Base-by-base conservation (phyloP, 768 basidiomycete genomes). In the Amanita subjunquillea region DNA sequence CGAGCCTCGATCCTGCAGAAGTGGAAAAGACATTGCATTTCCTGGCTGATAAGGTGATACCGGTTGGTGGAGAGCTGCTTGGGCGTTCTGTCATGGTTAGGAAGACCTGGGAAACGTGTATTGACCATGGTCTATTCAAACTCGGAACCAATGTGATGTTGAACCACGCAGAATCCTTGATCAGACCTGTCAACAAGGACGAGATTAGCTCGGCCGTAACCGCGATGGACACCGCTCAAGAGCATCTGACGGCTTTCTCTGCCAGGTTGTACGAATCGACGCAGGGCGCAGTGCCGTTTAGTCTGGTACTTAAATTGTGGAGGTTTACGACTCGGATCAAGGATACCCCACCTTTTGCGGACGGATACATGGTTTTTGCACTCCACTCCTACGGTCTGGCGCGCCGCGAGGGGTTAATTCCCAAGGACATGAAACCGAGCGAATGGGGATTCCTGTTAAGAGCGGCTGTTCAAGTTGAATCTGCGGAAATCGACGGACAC, bases 371-470 rank as follows among this genome's bases (percentile, higher is more conserved):
- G 2, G 62, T 65, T 6, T 64, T 67, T 50, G 66, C 73, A 55
- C 62, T 83, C 29, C 66, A 77, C 34, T 61, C 75, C 10, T 83
- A 80, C 59, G 65, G 65, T 7, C 56, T 66, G n/a, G 62, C 72
- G 10, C 62, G 68, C 56, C 56, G 58, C 48, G 45, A 59, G 15
- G 62, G 61, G 6, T 56, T 56, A 34, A 51, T 69, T 45, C 57
- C 62, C 0, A 39, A 51, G 2, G 63, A 67, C 3, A 67, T 82
- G 41, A 55, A 59, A 0, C 2, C 57, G 0, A 56, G 63, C 6
- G 79, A 82, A 37, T 77, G 79, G 69, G 73, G 74, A 39, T 60
- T 72, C 6, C 57, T 85, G 15, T 57, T 75, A 1, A 70, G 69
- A 27, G 72, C 74, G 6, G 69, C 75, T 3, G 59, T 67, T 6